phyloP scores from a whole-genome alignment of 768 basidiomycete species.

The Tulasnella sp. region DNA sequence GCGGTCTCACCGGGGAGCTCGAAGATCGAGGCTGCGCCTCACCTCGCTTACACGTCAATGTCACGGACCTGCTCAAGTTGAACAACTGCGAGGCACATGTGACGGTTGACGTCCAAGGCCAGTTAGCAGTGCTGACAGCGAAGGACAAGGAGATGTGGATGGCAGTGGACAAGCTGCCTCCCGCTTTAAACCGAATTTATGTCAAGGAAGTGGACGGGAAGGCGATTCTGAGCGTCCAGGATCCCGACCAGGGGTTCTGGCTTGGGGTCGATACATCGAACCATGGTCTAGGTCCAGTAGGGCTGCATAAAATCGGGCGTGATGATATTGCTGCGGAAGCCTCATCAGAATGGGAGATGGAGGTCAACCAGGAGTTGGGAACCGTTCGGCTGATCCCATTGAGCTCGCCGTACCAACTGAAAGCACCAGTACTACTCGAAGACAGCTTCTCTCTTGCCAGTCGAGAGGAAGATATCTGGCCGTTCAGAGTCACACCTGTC shows the following conservation, averaged over 20 bases:
- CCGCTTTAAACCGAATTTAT: conserved; percentile 19
- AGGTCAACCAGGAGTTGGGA: conserved; percentile 19
- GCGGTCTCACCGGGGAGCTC: neutral
- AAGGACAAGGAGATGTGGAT: conserved; percentile 16
- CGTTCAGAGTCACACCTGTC: conserved; percentile 25
- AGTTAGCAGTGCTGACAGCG: conserved; percentile 24
- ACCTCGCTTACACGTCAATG: neutral
- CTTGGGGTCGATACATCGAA: conserved; percentile 1
- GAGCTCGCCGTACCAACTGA: conserved; percentile 20
- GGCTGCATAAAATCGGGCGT: too few species aligned
- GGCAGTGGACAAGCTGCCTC: conserved; percentile 12
- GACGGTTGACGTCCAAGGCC: conserved; percentile 24
- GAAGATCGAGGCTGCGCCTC: neutral
- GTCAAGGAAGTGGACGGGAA: conserved; percentile 4
- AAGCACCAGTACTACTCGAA: conserved; percentile 18
- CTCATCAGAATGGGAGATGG: conserved; percentile 23
- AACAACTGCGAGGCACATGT: conserved; percentile 25
- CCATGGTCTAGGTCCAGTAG: neutral
- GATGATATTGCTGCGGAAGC: too few species aligned
- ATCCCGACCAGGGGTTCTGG: neutral
- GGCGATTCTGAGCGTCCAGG: conserved; percentile 16
- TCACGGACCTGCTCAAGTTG: conserved; percentile 20
- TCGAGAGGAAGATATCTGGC: conserved; percentile 17
- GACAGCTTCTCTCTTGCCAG: conserved; percentile 12
- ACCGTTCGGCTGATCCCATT: conserved; percentile 23